Evolutionary conservation across 495 filamentous ascomycete species (phyloP).

Genomic region (Podospora conica): DNA sequence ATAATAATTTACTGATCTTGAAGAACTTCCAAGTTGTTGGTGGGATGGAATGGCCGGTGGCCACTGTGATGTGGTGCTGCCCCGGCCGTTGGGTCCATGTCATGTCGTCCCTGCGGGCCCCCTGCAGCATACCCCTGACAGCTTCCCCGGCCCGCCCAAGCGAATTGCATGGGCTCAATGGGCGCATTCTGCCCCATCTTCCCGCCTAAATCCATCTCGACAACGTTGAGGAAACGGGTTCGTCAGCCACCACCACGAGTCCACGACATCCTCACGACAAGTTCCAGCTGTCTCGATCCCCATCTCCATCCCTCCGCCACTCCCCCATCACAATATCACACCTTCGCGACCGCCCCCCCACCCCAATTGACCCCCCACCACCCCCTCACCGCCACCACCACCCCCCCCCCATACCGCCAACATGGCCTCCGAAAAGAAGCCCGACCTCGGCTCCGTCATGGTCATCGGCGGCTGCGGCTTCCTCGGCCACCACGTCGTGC

Average conservation of each 20-base stretch:
- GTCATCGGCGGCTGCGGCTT: slow-evolving; percentile 68
- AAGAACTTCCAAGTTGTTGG: neutral
- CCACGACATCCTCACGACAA: neutral
- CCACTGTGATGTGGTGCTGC: neutral
- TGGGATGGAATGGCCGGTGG: neutral
- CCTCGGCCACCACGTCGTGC: slow-evolving; percentile 63
- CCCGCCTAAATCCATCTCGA: slow-evolving; percentile 15
- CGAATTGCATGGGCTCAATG: slow-evolving; percentile 2
- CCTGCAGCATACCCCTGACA: neutral
- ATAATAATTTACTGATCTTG: too few relatives aligned
- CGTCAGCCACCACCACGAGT: neutral
- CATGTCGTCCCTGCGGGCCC: neutral
- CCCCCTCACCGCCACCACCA: neutral
- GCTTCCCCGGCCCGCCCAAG: neutral
- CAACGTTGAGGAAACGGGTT: slow-evolving; percentile 2
- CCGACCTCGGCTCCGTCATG: slow-evolving; percentile 49
- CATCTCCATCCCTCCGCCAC: neutral
- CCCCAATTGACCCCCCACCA: neutral
- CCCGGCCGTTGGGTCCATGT: neutral
- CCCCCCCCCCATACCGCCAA: slow-evolving; percentile 2
- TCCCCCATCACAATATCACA: neutral
- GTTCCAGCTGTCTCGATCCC: neutral
- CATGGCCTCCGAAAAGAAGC: slow-evolving; percentile 36
- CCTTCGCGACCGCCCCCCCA: neutral
- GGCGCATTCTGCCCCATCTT: slow-evolving; percentile 10